Conservation (phyloP, 2,329 filamentous ascomycete species). For the Fusarium equiseti region DNA sequence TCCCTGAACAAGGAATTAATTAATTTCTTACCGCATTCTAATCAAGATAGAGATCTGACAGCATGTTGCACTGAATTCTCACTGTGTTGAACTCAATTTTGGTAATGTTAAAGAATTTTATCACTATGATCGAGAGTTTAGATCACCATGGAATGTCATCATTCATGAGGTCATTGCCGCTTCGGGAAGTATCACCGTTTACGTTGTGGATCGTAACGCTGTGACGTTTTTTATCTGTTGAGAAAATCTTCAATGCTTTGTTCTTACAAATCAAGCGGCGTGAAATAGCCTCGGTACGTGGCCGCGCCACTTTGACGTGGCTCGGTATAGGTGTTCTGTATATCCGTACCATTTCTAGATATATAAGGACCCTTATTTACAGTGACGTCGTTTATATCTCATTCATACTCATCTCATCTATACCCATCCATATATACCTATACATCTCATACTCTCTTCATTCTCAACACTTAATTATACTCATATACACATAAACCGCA, state of each 20-base stretch:
- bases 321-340: no score
- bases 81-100: neutral
- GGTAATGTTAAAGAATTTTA: neutral
- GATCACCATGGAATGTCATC: neutral
- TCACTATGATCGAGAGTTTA: neutral
- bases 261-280: constrained; percentile 31
- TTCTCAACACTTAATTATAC: no score
- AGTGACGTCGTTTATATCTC: constrained; percentile 25
- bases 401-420: constrained; percentile 1
- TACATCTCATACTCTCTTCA: neutral
- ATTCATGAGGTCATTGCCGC: constrained; percentile 29
- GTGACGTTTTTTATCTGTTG: constrained; percentile 29
- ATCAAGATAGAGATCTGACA: constrained; percentile 4
- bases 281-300: constrained; percentile 18
- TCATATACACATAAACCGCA: neutral
- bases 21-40: neutral
- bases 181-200: constrained; percentile 35
- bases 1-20: neutral
- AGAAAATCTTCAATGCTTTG: constrained; percentile 18
- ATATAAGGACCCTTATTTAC: constrained; percentile 2
- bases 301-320: constrained; percentile 19
- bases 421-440: neutral
- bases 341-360: constrained; percentile 4
- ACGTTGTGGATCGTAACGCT: constrained; percentile 23
- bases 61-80: neutral